A percentile compares a stretch with the other conserved stretches of the same genome.
These are phyloP conservation scores for Capsicum chinense DNA, from an alignment of 257 asterid species.

Conservation along the genomic window DNA sequence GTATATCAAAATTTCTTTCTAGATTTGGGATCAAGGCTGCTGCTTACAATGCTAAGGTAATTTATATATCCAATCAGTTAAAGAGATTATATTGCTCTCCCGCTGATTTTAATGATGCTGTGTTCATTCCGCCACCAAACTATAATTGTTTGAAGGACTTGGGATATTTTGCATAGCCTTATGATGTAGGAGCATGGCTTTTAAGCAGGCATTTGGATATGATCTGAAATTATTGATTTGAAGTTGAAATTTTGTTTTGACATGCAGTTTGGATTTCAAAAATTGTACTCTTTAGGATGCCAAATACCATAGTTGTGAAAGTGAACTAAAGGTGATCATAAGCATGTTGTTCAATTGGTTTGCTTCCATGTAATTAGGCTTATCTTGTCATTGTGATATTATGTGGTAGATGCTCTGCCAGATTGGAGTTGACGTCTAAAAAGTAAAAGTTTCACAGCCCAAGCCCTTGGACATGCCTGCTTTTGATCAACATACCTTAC, in stretches of 20 bases:
- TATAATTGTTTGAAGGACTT: neutral
- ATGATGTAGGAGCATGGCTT: neutral
- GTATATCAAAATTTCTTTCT: constrained; percentile 64
- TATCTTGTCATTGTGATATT: neutral
- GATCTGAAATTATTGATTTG: too few species aligned
- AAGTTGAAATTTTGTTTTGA: too few species aligned
- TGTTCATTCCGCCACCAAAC: neutral
- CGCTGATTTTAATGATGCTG: neutral
- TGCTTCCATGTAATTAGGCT: neutral
- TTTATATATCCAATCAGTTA: constrained; percentile 18
- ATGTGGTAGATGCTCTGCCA: constrained; percentile 14
- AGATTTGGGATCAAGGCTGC: constrained; percentile 72
- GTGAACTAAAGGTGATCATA: neutral
- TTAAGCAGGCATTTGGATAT: too few species aligned
- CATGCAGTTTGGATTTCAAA: too few species aligned
- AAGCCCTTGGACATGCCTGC: neutral
- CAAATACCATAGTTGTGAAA: neutral
- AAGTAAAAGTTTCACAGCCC: neutral
- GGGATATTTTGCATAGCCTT: neutral
- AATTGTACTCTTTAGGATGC: too few species aligned
- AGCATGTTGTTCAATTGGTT: neutral
- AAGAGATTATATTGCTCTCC: neutral
- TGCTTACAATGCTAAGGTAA: constrained; percentile 83
- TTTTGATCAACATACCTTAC: neutral
- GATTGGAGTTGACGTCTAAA: neutral